Percentiles rank a stretch among this genome's conserved stretches.
Conservation (phyloP, 202 grass and related monocot species). For the Schoenoplectus tabernaemontani region DNA sequence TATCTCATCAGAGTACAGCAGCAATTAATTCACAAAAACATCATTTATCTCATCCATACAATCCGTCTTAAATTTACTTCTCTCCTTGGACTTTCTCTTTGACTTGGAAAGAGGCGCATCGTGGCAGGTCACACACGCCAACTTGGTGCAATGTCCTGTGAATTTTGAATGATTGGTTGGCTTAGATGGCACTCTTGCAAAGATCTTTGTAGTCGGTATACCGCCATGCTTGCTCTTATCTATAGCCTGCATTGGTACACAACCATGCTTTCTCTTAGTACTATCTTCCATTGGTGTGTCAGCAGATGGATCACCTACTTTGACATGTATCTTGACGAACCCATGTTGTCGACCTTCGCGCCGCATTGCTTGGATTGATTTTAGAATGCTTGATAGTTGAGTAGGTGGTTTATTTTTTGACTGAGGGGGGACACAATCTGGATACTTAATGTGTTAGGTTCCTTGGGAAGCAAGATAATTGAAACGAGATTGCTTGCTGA, state of each 20-base stretch:
- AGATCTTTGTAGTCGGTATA: neutral
- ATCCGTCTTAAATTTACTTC: neutral
- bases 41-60: neutral
- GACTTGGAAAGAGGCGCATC: neutral
- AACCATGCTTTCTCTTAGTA: neutral
- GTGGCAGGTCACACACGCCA: conserved; percentile 6
- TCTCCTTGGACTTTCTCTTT: conserved; percentile 16
- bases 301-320: conserved; percentile 2
- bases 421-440: neutral
- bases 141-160: conserved; percentile 8
- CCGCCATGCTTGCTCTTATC: neutral
- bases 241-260: neutral
- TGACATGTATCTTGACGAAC: conserved; percentile 19
- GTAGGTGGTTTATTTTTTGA: neutral
- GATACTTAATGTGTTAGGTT: neutral
- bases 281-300: neutral
- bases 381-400: neutral
- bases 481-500: neutral
- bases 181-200: conserved; percentile 20
- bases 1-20: neutral
- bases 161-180: conserved; percentile 59
- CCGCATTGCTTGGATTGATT: conserved; percentile 22
- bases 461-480: neutral
- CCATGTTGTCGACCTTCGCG: conserved; percentile 36
- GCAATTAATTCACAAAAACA: neutral